phyloP scores from a whole-genome alignment of 1,284 basidiomycete genomes.

The Malassezia japonica region DNA sequence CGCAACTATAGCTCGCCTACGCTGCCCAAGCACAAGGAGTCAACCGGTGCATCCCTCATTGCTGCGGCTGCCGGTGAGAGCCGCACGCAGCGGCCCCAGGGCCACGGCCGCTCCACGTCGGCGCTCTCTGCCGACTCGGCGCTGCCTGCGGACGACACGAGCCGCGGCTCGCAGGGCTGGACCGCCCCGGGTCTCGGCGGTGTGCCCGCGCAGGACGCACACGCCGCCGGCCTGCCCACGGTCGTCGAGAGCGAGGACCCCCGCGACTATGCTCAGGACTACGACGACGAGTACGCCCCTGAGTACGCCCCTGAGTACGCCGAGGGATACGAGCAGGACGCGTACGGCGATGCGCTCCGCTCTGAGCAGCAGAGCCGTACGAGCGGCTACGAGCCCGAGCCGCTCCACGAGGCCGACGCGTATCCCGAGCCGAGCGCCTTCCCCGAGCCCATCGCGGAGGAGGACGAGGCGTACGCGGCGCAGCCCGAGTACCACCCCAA shows the following conservation, averaged over 20 bases:
- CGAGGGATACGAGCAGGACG: not conserved
- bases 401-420: not conserved
- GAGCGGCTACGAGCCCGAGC: too few relatives aligned
- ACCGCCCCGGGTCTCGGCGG: conserved; percentile 1
- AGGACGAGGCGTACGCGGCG: not conserved
- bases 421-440: too few relatives aligned
- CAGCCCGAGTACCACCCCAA: not conserved
- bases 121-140: not conserved
- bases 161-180: conserved; percentile 17
- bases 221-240: conserved; percentile 8
- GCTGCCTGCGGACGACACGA: conserved; percentile 1
- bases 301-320: not conserved
- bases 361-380: not conserved
- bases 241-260: conserved; percentile 6
- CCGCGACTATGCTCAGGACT: not conserved
- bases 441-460: not conserved
- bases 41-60: not conserved
- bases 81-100: too few relatives aligned
- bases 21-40: not conserved
- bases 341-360: not conserved
- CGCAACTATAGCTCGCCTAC: conserved; percentile 7
- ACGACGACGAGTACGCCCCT: not conserved
- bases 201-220: not conserved
- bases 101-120: too few relatives aligned
- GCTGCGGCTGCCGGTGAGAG: too few relatives aligned